A percentile compares a stretch with the other conserved stretches of the same genome.
phyloP scores from a whole-genome alignment of 2,329 filamentous ascomycete species.

The Setomelanomma holmii region DNA sequence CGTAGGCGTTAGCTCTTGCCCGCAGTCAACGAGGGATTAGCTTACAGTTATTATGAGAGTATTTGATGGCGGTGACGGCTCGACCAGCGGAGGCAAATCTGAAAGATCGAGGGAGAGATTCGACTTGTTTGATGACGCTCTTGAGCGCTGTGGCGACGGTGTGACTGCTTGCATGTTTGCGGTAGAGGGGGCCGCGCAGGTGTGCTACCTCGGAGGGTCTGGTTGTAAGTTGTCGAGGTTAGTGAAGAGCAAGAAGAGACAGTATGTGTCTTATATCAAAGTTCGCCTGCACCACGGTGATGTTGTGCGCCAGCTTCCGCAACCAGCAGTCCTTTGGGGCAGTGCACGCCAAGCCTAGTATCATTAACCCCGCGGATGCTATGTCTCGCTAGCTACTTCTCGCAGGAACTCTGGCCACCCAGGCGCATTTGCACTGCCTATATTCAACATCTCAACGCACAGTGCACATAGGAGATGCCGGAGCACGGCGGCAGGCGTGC shows the following conservation, averaged over 20 bases:
- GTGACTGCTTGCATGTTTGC: constrained; percentile 39
- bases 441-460: constrained; percentile 25
- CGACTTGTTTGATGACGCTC: constrained; percentile 49
- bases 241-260: constrained; percentile 18
- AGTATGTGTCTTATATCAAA: constrained; percentile 34
- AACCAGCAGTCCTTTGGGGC: constrained; percentile 19
- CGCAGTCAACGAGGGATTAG: background rate
- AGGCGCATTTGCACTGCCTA: constrained; percentile 38
- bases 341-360: constrained; percentile 25
- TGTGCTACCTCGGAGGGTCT: constrained; percentile 9
- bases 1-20: constrained; percentile 17
- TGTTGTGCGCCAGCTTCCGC: constrained; percentile 29
- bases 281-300: constrained; percentile 16
- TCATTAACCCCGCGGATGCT: constrained; percentile 20
- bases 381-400: constrained; percentile 15
- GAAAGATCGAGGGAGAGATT: constrained; percentile 77
- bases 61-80: constrained; percentile 80
- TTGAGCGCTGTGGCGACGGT: constrained; percentile 43
- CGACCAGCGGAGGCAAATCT: constrained; percentile 70
- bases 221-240: constrained; percentile 19
- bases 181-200: constrained; percentile 19
- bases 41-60: constrained; percentile 78
- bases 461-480: constrained; percentile 19
- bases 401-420: constrained; percentile 26
- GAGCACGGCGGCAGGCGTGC: constrained; percentile 33